A percentile compares a stretch with the other conserved stretches of the same genome.
These are phyloP conservation scores for Dactylis glomerata DNA, from an alignment of 176 grass and related monocot species.

Conservation along the genomic window DNA sequence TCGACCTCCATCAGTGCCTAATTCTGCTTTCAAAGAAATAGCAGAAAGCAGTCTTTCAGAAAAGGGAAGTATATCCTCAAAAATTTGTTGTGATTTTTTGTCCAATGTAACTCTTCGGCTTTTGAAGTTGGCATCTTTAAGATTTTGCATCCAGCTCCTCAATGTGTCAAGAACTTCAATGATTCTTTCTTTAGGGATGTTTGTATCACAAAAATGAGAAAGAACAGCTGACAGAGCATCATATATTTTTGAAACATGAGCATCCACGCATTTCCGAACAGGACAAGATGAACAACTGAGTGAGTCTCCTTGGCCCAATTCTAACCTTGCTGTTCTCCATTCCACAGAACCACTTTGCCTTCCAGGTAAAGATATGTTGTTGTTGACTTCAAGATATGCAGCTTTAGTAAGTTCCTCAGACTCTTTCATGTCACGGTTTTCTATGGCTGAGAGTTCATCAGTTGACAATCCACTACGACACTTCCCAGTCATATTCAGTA, in stretches of 20 bases:
- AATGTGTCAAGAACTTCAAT: constrained; percentile 45
- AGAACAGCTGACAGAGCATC: constrained; percentile 60
- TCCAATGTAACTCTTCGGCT: constrained; percentile 51
- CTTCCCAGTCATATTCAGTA: constrained; percentile 71
- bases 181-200: constrained; percentile 44
- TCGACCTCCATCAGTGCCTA: constrained; percentile 44
- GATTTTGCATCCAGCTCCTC: constrained; percentile 52
- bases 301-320: constrained; percentile 63
- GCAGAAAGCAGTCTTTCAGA: constrained; percentile 61
- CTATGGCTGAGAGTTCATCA: constrained; percentile 44
- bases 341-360: constrained; percentile 93
- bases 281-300: constrained; percentile 71
- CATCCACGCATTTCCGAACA: constrained; percentile 76
- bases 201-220: constrained; percentile 43
- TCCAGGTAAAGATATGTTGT: constrained; percentile 69
- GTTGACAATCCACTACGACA: constrained; percentile 54
- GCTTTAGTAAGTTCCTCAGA: constrained; percentile 71
- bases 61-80: constrained; percentile 60
- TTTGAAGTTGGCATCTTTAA: constrained; percentile 54
- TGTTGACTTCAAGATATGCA: constrained; percentile 59
- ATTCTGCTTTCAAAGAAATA: constrained; percentile 63
- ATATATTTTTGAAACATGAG: constrained; percentile 83
- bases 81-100: constrained; percentile 35
- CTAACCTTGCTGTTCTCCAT: constrained; percentile 77
- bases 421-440: constrained; percentile 66